phyloP scores from a whole-genome alignment of 345 rosid species.

The Gossypium herbaceum region DNA sequence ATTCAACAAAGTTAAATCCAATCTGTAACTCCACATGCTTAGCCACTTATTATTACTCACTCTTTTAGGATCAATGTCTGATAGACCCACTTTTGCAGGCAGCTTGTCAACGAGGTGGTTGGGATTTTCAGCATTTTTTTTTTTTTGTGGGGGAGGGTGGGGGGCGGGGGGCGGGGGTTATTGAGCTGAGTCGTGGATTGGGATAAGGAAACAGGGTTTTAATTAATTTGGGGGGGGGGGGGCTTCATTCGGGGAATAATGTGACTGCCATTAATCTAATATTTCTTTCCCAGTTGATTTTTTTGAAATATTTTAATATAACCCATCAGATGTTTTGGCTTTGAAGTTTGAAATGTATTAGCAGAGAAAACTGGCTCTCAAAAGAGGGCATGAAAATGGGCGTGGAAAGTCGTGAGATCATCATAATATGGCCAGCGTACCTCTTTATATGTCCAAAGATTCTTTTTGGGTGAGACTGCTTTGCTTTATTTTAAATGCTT shows the following conservation, averaged over 20 bases:
- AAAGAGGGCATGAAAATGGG: too few species aligned
- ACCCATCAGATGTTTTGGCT: neutral
- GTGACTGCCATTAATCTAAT: conserved; percentile 13
- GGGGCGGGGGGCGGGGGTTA: neutral
- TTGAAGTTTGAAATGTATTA: neutral
- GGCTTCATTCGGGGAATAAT: neutral
- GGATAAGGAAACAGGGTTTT: conserved; percentile 10
- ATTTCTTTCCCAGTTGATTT: neutral
- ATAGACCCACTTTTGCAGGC: neutral
- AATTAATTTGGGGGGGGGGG: neutral
- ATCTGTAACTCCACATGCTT: neutral
- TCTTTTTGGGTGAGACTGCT: too few species aligned
- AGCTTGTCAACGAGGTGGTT: conserved; percentile 12
- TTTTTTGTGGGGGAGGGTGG: too few species aligned
- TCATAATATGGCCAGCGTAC: too few species aligned
- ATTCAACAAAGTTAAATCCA: neutral
- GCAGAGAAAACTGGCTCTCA: too few species aligned
- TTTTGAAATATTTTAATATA: neutral
- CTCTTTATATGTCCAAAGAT: too few species aligned
- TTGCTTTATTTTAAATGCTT: too few species aligned
- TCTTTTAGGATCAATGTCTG: neutral
- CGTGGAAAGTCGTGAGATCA: too few species aligned
- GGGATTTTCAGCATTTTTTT: neutral
- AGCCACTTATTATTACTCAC: neutral
- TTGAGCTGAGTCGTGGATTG: conserved; percentile 1